phyloP scores from a whole-genome alignment of 257 asterid genomes.

The Thymus mandschuricus region DNA sequence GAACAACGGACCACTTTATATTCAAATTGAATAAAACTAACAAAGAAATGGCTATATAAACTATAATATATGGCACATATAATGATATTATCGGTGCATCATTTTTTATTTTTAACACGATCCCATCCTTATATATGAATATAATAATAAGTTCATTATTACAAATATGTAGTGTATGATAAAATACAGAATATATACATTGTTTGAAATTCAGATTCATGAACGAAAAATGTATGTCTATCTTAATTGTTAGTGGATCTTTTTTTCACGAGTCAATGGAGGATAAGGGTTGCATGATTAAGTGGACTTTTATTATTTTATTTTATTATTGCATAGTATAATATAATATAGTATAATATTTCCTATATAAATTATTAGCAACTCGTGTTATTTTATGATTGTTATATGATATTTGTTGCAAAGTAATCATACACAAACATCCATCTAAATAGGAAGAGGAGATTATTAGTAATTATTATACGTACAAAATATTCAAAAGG shows the following conservation, averaged over 20 bases:
- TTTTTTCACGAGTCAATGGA: slow-evolving; percentile 24
- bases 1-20: too few species aligned
- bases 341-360: background rate
- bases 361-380: slow-evolving; percentile 1
- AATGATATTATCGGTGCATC: too few species aligned
- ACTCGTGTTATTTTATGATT: slow-evolving; percentile 9
- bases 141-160: background rate
- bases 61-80: too few species aligned
- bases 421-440: background rate
- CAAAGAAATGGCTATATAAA: too few species aligned
- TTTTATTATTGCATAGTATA: background rate
- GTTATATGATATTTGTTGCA: background rate
- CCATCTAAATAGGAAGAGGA: background rate
- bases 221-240: slow-evolving; percentile 8
- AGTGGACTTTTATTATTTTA: slow-evolving; percentile 15
- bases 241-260: slow-evolving; percentile 23
- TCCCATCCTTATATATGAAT: background rate
- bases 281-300: slow-evolving; percentile 28
- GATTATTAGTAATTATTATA: too few species aligned
- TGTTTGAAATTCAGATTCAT: slow-evolving; percentile 17
- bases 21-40: too few species aligned
- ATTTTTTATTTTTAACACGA: too few species aligned
- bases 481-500: too few species aligned
- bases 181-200: background rate
- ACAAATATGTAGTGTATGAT: background rate